Percentiles rank a stretch among this genome's conserved stretches.
Conservation (phyloP, 495 filamentous ascomycete species). For the Extremus antarcticus region DNA sequence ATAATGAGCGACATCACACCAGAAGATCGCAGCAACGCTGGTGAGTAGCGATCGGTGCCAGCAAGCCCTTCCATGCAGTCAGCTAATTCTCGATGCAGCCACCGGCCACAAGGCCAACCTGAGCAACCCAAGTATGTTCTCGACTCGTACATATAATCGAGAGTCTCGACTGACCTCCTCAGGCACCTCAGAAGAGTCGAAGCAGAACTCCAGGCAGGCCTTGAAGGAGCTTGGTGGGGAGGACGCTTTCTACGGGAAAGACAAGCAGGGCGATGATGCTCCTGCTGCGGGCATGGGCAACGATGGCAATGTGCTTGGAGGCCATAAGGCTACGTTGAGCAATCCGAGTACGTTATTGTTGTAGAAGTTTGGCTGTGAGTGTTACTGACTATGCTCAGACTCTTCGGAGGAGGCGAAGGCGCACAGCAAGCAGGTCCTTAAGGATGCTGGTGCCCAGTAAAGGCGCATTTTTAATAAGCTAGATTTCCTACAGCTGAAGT, state of each 20-base stretch:
- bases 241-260: constrained; percentile 10
- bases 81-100: too few species aligned
- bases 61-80: too few species aligned
- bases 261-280: not conserved
- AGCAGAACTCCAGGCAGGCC: constrained; percentile 3
- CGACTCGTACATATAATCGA: too few species aligned
- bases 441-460: not conserved
- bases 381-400: too few species aligned
- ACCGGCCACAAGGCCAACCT: not conserved
- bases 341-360: too few species aligned
- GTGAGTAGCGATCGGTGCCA: too few species aligned
- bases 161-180: not conserved
- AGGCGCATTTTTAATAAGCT: too few species aligned
- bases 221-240: constrained; percentile 14
- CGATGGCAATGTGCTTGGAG: too few species aligned
- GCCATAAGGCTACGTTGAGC: too few species aligned
- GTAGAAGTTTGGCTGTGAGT: too few species aligned
- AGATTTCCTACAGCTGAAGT: too few species aligned
- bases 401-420: not conserved
- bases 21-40: not conserved
- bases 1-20: not conserved
- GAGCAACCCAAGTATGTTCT: not conserved
- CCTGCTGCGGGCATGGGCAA: not conserved
- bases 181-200: constrained; percentile 9
- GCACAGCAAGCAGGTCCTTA: not conserved